A percentile compares a stretch with the other conserved stretches of the same genome.
phyloP scores from a whole-genome alignment of 257 asterid species.

The Nicotiana otophora region DNA sequence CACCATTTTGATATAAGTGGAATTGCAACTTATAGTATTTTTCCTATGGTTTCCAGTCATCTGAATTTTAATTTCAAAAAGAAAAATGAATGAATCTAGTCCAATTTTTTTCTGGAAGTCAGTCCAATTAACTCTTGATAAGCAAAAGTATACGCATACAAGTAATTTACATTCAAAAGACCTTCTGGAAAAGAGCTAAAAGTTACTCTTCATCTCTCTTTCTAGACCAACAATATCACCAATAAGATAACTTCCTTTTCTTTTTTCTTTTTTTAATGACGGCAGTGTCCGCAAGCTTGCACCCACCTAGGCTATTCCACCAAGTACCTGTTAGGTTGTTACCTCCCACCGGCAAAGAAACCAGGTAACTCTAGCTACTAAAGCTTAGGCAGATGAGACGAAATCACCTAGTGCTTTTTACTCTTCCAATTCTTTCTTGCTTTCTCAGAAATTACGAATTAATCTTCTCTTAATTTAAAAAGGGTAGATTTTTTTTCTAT shows the following conservation, averaged over 20 bases:
- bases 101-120: background rate
- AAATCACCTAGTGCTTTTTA: too few relatives aligned
- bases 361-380: too few relatives aligned
- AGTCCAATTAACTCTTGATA: background rate
- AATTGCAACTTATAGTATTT: background rate
- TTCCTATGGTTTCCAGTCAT: background rate
- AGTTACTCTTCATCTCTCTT: background rate
- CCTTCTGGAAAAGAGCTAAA: background rate
- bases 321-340: too few relatives aligned
- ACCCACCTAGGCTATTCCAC: too few relatives aligned
- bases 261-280: too few relatives aligned
- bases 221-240: background rate
- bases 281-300: too few relatives aligned
- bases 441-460: too few relatives aligned
- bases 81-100: background rate
- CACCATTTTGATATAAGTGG: background rate
- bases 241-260: background rate
- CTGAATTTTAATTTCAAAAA: background rate
- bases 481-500: too few relatives aligned
- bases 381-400: too few relatives aligned
- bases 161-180: background rate
- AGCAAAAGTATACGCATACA: background rate
- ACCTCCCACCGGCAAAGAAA: too few relatives aligned
- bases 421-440: too few relatives aligned
- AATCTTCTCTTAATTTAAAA: too few relatives aligned